Evolutionary conservation across 1,284 basidiomycete genomes (phyloP), one percentile per base, ranked within the genome.

Genomic region (Trametes pubescens): DNA sequence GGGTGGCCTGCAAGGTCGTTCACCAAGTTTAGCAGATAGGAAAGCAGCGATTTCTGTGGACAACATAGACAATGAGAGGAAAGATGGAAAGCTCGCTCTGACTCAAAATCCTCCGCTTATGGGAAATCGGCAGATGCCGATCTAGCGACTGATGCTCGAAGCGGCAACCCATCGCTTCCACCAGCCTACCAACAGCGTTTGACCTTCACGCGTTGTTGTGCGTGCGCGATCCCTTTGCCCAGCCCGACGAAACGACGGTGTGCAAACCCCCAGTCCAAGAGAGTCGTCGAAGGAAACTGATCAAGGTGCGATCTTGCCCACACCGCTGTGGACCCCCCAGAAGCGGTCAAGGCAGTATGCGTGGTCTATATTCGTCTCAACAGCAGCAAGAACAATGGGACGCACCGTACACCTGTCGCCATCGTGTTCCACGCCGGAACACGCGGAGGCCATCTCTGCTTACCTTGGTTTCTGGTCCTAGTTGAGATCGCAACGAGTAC

Each of bases 41-140:
- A 64, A 62, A 56, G 67, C 64, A 63, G 67, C 52, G 62, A 64
- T 64, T 64, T 65, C 59, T 64, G 57, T 47, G 43, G 67, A 53
- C 67, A 66, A 66, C 67, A 68, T 68, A 68, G 67, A 68, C 65
- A 60, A 61, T 61, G 59, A 51, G 60, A 43, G 48, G 56, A 47
- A 47, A 53, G 57, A 55, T 40, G 59, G 57, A 54, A 37, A 22
- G 34, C 37, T 22, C 43, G 52, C 60, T 51, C 16, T 59, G 64
- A 66, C 34, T 65, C 67, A 68, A 68, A 67, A 65, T 65, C 66
- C 46, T 49, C 61, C 61, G 59, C 64, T 62, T 65, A 62, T 56
- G 57, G 49, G 59, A 38, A 55, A n/a, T 40, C 67, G 67, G 67
- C 65, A 61, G 56, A 37, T 51, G 57, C 67, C 67, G 67, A 62